Percentiles rank a stretch among this genome's conserved stretches.
phyloP scores from a whole-genome alignment of 192 early-diverging fungal species.

The Coemansia sp. region DNA sequence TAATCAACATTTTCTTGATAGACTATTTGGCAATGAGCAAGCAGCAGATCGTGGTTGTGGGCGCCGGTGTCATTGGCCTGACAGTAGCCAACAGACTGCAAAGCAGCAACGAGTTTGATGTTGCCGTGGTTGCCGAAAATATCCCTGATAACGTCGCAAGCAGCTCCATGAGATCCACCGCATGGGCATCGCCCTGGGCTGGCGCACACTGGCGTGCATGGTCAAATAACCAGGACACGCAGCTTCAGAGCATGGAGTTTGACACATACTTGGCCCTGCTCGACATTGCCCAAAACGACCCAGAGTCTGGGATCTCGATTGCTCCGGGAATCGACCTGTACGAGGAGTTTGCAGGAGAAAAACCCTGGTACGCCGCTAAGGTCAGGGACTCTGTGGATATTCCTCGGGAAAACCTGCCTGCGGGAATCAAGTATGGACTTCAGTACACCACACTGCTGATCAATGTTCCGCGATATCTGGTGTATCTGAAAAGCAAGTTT shows the following conservation, averaged over 20 bases:
- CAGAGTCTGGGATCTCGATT: conserved; percentile 24
- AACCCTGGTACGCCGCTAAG: conserved; percentile 15
- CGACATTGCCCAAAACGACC: conserved; percentile 12
- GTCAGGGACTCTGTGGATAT: conserved; percentile 11
- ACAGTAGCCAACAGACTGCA: conserved; percentile 53
- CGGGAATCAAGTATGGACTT: conserved; percentile 15
- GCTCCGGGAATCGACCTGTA: conserved; percentile 18
- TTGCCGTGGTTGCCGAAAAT: conserved; percentile 49
- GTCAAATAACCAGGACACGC: conserved; percentile 44
- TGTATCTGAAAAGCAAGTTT: conserved; percentile 23
- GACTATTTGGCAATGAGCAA: conserved; percentile 8
- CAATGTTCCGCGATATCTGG: conserved; percentile 37
- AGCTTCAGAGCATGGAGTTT: conserved; percentile 40
- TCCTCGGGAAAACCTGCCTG: conserved; percentile 12
- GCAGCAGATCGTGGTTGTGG: conserved; percentile 47
- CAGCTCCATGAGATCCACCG: conserved; percentile 28
- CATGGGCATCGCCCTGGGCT: conserved; percentile 53
- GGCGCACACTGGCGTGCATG: conserved; percentile 67
- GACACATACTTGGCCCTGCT: conserved; percentile 27
- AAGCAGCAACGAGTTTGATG: conserved; percentile 28
- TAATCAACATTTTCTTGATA: too few relatives aligned
- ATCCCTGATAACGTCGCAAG: conserved; percentile 7
- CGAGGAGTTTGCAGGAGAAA: conserved; percentile 6
- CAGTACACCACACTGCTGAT: conserved; percentile 38
- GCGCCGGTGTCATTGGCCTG: conserved; percentile 62